Evolutionary conservation across 495 filamentous ascomycete species (phyloP).

Genomic region (Coniosporium apollinis): DNA sequence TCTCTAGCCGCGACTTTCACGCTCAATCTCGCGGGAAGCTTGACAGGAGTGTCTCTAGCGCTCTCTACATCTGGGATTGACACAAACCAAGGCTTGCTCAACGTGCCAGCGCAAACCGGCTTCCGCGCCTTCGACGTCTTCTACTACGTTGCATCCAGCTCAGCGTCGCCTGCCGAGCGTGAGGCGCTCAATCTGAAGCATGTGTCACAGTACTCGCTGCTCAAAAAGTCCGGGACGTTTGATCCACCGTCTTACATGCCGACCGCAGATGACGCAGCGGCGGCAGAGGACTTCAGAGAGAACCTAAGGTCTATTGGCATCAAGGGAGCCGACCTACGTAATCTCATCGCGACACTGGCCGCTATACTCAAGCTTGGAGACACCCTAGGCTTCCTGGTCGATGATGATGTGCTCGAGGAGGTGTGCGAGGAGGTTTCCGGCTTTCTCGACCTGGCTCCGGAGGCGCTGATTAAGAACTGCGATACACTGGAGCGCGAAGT

Average conservation of each 20-base stretch:
- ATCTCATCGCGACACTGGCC: constrained; percentile 67
- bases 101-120: constrained; percentile 61
- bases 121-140: constrained; percentile 97
- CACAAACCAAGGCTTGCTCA: constrained; percentile 61
- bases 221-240: constrained; percentile 73
- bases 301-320: constrained; percentile 81
- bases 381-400: constrained; percentile 66
- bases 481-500: constrained; percentile 68
- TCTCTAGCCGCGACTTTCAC: constrained; percentile 67
- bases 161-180: constrained; percentile 76
- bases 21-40: constrained; percentile 60
- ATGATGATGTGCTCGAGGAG: constrained; percentile 70
- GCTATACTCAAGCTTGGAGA: constrained; percentile 85
- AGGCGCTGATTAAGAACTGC: constrained; percentile 61
- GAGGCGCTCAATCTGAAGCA: constrained; percentile 78
- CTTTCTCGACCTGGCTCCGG: constrained; percentile 72
- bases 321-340: constrained; percentile 63
- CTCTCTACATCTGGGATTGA: constrained; percentile 82
- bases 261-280: constrained; percentile 80
- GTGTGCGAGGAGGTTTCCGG: constrained; percentile 82
- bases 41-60: constrained; percentile 58
- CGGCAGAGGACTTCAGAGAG: constrained; percentile 79
- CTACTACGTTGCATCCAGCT: constrained; percentile 84
- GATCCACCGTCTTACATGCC: constrained; percentile 78
- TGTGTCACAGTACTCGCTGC: constrained; percentile 58